Conservation (phyloP, 75 land plant species). For the Azolla pinnata region DNA sequence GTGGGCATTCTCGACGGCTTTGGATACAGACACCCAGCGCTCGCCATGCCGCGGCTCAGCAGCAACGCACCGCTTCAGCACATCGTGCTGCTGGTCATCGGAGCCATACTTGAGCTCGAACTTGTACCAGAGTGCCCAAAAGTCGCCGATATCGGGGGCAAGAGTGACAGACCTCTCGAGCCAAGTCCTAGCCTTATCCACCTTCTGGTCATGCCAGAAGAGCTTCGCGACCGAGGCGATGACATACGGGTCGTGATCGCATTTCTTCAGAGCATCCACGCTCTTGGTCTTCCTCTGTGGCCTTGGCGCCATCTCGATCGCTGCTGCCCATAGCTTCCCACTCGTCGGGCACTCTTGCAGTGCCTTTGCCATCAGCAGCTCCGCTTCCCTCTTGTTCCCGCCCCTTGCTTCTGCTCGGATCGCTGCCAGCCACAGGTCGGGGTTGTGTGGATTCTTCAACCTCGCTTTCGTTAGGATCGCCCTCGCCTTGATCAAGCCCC, state of each 20-base stretch:
- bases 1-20: conserved; percentile 91
- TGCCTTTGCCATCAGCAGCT: conserved; percentile 82
- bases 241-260: conserved; percentile 89
- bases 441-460: conserved; percentile 71
- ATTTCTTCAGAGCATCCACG: conserved; percentile 67
- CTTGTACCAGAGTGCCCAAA: conserved; percentile 92
- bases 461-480: conserved; percentile 74
- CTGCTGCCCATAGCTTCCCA: conserved; percentile 83
- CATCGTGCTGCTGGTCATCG: conserved; percentile 74
- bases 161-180: conserved; percentile 78
- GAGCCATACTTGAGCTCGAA: conserved; percentile 85
- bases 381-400: conserved; percentile 88
- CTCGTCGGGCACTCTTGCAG: conserved; percentile 92
- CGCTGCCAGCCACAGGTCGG: conserved; percentile 93
- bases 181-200: no score
- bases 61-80: conserved; percentile 56
- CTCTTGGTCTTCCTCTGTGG: conserved; percentile 79
- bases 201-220: conserved; percentile 92
- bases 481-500: conserved; percentile 82
- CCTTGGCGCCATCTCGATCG: conserved; percentile 88
- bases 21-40: conserved; percentile 65
- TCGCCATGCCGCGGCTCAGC: conserved; percentile 97
- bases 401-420: conserved; percentile 72
- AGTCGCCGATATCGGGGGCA: conserved; percentile 88
- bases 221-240: conserved; percentile 84